These are phyloP conservation scores for Ottelia alismoides DNA, from an alignment of 106 monocot species.

Conservation along the genomic window DNA sequence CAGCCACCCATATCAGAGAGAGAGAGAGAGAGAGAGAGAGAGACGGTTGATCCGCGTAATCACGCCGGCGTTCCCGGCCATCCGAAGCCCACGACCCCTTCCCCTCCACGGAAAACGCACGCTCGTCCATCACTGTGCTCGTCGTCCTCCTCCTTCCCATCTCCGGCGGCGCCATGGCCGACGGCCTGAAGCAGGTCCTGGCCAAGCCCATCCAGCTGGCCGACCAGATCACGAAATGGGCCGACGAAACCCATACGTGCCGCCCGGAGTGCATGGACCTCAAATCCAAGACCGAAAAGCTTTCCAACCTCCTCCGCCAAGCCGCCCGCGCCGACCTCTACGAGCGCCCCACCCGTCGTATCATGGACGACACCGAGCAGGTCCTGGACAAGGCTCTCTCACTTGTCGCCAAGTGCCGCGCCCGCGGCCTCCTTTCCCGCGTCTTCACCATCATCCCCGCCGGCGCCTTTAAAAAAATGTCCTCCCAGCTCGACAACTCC, in stretches of 20 bases:
- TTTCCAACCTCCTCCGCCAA: slow-evolving; percentile 60
- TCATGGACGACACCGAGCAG: slow-evolving; percentile 69
- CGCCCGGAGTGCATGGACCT: slow-evolving; percentile 53
- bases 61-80: no score
- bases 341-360: slow-evolving; percentile 85
- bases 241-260: slow-evolving; percentile 39
- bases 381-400: slow-evolving; percentile 61
- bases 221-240: slow-evolving; percentile 53
- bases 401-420: slow-evolving; percentile 51
- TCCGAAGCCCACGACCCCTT: no score
- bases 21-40: no score
- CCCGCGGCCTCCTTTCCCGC: slow-evolving; percentile 36
- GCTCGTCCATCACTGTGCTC: no score
- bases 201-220: slow-evolving; percentile 71
- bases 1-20: no score
- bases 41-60: no score
- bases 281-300: slow-evolving; percentile 48
- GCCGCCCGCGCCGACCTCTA: slow-evolving; percentile 77
- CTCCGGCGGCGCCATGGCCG: no score
- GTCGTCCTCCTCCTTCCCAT: no score
- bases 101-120: background rate
- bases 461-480: slow-evolving; percentile 53
- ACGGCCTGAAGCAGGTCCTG: slow-evolving; percentile 63
- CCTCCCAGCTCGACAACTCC: slow-evolving; percentile 60
- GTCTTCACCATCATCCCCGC: slow-evolving; percentile 76